Base-by-base conservation (phyloP, 495 filamentous ascomycete species). In the Penicillium herquei region DNA sequence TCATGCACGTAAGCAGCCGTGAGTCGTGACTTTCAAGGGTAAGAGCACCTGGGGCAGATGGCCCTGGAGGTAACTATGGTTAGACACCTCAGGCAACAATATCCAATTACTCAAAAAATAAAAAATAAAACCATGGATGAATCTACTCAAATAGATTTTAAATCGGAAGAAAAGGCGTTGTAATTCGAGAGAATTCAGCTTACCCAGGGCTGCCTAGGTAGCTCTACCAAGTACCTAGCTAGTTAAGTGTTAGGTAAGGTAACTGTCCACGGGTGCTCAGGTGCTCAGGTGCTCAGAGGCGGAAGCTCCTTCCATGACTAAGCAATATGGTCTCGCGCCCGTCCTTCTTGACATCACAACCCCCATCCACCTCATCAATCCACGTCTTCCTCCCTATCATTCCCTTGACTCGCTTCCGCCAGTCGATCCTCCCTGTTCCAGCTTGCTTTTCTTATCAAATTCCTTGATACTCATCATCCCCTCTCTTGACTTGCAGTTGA, bases 261-360 rank as follows among this genome's bases (percentile, higher is more conserved):
- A 26, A 26, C 1, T 26, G 21, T n/a, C n/a, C n/a, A n/a, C n/a
- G n/a, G n/a, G n/a, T 26, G 21, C 4, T 4, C 4, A 26, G 21
- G 21, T 26, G 21, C 4, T 4, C 21, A 26, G 21, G 21, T 26
- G 21, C 21, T 4, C 21, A 26, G 2, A 26, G 21, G 21, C 4
- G 21, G 21, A 67, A 72, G 68, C 66, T 70, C 62, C 52, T 21
- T 26, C 21, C 51, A 59, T 76, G 73, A 76, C 73, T 76, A 74
- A 76, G 72, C 74, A 56, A 51, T 26, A 26, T 26, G 21, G 49
- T 66, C 49, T 61, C 62, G 65, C 70, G 66, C 66, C 61, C 67
- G 61, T 70, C 64, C 67, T 71, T 68, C 73, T 75, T 77, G 73
- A 77, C 73, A 77, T 78, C 73, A 76, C 73, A 70, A 72, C 74